Base-by-base conservation (phyloP, 768 basidiomycete species). In the Amylocystis lapponica region DNA sequence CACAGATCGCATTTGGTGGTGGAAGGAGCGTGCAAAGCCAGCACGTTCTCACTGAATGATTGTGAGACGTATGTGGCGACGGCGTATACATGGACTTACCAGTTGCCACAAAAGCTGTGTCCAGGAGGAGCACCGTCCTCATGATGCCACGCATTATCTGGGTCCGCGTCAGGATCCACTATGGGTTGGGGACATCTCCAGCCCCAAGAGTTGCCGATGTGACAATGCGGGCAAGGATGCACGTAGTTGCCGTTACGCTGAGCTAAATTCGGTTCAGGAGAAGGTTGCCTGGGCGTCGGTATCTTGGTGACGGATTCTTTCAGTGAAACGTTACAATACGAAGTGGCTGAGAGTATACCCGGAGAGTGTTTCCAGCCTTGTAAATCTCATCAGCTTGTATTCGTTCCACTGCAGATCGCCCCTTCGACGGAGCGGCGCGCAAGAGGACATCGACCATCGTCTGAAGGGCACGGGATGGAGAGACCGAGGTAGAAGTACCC, bases 1-100 rank as follows among this genome's bases (percentile, higher is more conserved):
- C 89, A 92, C 49, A 91, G 74, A 58, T 90, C 88, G 56, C 89
- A 92, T 62, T 77, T 83, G 20, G 85, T 76, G n/a, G 88, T 87
- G 25, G 78, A 64, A 12, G 89, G 89, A 11, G 89, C 86, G 25
- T 65, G 69, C 3, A 83, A 62, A 21, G 86, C 85, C 20, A 89
- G 75, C 4, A 89, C 57, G 55, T 76, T 86, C 63, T 90, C 89
- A 55, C 86, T 88, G 17, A 9, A 29, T 43, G 22, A n/a, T 22
- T 29, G 13, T 5, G 10, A 38, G 19, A 49, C 14, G 14, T 16
- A 26, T 5, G n/a, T n/a, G n/a, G n/a, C n/a, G n/a, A n/a, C n/a
- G n/a, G n/a, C n/a, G n/a, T n/a, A n/a, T n/a, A n/a, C 21, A 16
- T 14, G 1, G 2, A 53, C 72, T 39, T 54, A 85, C 86, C 88